A percentile compares a stretch with the other conserved stretches of the same genome.
Conservation (phyloP, 1,139 yeast species). For the Diutina rugosa region DNA sequence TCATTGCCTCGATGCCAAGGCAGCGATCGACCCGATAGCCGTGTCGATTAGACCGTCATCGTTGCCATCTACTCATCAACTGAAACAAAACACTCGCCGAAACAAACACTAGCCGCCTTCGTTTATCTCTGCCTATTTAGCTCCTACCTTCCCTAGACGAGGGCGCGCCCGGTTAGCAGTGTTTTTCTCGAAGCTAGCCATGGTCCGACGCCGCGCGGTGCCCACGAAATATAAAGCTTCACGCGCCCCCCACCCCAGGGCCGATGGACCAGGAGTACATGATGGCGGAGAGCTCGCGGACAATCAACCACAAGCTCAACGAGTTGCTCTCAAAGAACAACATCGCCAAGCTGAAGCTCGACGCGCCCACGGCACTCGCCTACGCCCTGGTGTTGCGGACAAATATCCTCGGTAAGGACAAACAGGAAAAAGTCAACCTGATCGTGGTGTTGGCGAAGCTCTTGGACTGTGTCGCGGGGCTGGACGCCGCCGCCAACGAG, state of each 20-base stretch:
- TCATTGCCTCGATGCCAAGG: neutral
- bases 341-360: slow-evolving; percentile 19
- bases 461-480: slow-evolving; percentile 27
- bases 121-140: too few relatives aligned
- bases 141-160: too few relatives aligned
- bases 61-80: too few relatives aligned
- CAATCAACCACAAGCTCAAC: slow-evolving; percentile 32
- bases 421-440: slow-evolving; percentile 39
- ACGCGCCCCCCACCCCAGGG: neutral
- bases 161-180: too few relatives aligned
- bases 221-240: neutral
- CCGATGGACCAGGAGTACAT: neutral
- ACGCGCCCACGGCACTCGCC: slow-evolving; percentile 19
- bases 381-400: slow-evolving; percentile 24
- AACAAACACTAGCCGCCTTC: too few relatives aligned
- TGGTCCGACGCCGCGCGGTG: neutral
- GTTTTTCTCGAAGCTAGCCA: too few relatives aligned
- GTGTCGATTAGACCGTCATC: too few relatives aligned
- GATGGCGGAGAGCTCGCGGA: slow-evolving; percentile 26
- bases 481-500: slow-evolving; percentile 27
- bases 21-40: too few relatives aligned
- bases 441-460: slow-evolving; percentile 42
- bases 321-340: slow-evolving; percentile 29
- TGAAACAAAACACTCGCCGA: too few relatives aligned
- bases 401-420: slow-evolving; percentile 33